Base-by-base conservation (phyloP, 768 basidiomycete species). In the Royoungia palumana region DNA sequence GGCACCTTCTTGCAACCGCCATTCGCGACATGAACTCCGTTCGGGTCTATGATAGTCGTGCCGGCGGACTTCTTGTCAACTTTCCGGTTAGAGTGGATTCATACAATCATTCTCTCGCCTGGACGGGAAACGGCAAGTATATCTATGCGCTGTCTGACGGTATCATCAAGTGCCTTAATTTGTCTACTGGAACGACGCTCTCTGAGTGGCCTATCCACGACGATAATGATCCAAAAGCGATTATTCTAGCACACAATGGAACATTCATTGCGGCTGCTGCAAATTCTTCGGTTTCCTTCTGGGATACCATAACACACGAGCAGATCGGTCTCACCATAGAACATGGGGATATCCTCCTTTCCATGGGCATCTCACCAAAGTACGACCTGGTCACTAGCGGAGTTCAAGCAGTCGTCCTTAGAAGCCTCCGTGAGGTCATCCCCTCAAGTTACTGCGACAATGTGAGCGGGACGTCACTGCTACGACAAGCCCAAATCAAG, bases 1-100 rank as follows among this genome's bases (percentile, higher is more conserved):
- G 51, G 12, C 28, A 24, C 9, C 20, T 40, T 8, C 30, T 57
- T 9, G 56, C 56, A n/a, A 53, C 47, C 2, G 51, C 47, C 3
- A 46, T 37, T n/a, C 49, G 36, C 8, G 21, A 20, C 2, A 35
- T 2, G 2, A 17, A 44, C 4, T 44, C 49, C 4, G 13, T 53
- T 32, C 41, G 45, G 21, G 22, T 53, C 19, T 53, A 51, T 17
- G 25, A 47, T 6, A 37, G 44, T 14, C 27, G 44, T 21, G 41
- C 38, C 3, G 40, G 46, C 2, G 41, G 21, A 17, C 19, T 45
- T 5, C 3, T 44, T 3, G 7, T 42, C 25, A 21, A 34, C 3
- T 19, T 45, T 32, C 48, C 41, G 0, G 34, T 58, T 12, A 13
- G 32, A n/a, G 47, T 53, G 2, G 32, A 28, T 12, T 41, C 43